Conservation (phyloP, 352 stramenopile species). For the Globisporangium perplexum region DNA sequence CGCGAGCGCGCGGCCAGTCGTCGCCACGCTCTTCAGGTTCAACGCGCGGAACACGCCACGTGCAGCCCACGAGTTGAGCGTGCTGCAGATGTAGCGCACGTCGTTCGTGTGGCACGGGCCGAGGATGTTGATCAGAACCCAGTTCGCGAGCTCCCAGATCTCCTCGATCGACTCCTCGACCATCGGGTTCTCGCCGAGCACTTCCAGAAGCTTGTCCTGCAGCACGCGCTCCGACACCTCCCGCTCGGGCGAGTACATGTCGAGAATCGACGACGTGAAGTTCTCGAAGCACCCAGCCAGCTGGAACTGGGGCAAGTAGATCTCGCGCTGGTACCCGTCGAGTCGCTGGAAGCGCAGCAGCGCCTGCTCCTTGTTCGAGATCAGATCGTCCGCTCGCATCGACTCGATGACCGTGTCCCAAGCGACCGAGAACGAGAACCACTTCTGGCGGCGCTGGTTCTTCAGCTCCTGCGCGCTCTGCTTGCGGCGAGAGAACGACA, state of each 20-base stretch:
- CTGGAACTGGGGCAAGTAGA: slow-evolving; percentile 98
- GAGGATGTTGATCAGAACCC: slow-evolving; percentile 93
- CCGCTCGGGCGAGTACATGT: slow-evolving; percentile 54
- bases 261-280: slow-evolving; percentile 70
- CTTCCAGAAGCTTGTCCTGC: slow-evolving; percentile 79
- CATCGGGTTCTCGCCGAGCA: slow-evolving; percentile 76
- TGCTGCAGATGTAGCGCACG: slow-evolving; percentile 88
- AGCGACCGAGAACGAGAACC: slow-evolving; percentile 96
- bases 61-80: slow-evolving; percentile 72
- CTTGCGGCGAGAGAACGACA: slow-evolving; percentile 85
- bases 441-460: slow-evolving; percentile 95
- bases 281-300: slow-evolving; percentile 95
- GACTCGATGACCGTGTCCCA: slow-evolving; percentile 98
- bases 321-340: slow-evolving; percentile 94
- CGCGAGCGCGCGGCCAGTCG: slow-evolving; percentile 59
- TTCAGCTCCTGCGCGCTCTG: slow-evolving; percentile 75
- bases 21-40: slow-evolving; percentile 61
- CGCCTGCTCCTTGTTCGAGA: slow-evolving; percentile 83
- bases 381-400: slow-evolving; percentile 91
- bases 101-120: slow-evolving; percentile 94
- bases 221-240: slow-evolving; percentile 64
- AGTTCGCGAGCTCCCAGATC: slow-evolving; percentile 96
- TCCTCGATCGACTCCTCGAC: slow-evolving; percentile 92
- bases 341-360: slow-evolving; percentile 96
- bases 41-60: slow-evolving; percentile 76